Base-by-base conservation (phyloP, 495 filamentous ascomycete genomes). In the Hyaloscypha finlandica region DNA sequence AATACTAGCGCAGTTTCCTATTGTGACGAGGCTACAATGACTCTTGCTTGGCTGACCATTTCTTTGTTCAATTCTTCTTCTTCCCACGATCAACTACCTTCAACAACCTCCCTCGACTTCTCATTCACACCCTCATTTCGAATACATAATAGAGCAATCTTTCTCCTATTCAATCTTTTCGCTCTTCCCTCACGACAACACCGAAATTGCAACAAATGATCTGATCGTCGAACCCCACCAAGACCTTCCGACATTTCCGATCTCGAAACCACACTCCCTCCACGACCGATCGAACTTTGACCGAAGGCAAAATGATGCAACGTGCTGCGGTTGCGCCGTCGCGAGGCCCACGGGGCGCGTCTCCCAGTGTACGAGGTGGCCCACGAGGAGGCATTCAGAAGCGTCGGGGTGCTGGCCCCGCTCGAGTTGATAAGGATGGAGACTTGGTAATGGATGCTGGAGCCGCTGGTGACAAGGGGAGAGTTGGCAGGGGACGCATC, bases 401-500 rank as follows among this genome's bases (percentile, higher is more conserved):
- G 81, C 86, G 86, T 61, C 82, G 77, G 22, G 78, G 64, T 42
- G 66, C 75, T 68, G 66, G 78, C 6, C 83, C 85, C 58, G 81
- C 85, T 63, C 54, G 65, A 45, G 59, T 74, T 35, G 92, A 96
- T 74, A 85, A 85, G 70, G 92, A 96, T 82, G 92, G 92, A 16
- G 92, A 96, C 77, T 80, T 95, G 48, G 84, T 87, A 37, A 96
- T 95, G 92, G 90, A 88, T 75, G 79, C 76, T 56, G 76, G 79
- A 25, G 74, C 74, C 35, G 73, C 74, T 22, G 73, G 74, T 31
- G 69, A 65, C 45, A 80, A 82, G 33, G 76, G 71, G 66, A 79
- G 72, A 57, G 80, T 58, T 74, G 71, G 65, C 65, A 67, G 33
- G 63, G 66, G 65, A 35, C 64, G 73, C 65, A 35, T 68, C 25